Base-by-base conservation (phyloP, 2,329 filamentous ascomycete species). In the Fusarium clavum region DNA sequence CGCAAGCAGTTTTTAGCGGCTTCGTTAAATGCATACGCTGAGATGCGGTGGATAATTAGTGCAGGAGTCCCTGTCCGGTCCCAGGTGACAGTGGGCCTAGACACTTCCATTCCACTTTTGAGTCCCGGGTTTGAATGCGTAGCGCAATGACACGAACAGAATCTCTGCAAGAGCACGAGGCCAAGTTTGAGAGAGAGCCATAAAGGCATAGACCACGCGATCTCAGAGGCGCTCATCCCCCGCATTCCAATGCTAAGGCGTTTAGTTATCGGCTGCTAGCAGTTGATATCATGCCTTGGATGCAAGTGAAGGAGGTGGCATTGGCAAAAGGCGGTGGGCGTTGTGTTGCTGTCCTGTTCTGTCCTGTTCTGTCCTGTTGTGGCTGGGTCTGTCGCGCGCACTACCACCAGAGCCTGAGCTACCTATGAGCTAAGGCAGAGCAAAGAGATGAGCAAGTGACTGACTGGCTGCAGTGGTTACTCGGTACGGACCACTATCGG, bases 11-110 rank as follows among this genome's bases (percentile, higher is more conserved):
- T 67, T 66, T 70, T 73, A 74, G 71, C 63, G 57, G 65, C 72
- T 71, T 75, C 75, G 62, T 64, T 79, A 78, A 45, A 71, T 77
- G 73, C 77, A 79, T 79, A 67, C 49, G 30, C 43, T 52, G 63
- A 56, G 47, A 61, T 70, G 63, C 40, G 20, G 44, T 61, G 46
- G 62, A 34, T 51, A 34, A 49, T 45, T 29, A 54, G 61, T 55
- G 61, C 38, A 61, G 16, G 34, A 59, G 55, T 22, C 56, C 56
- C 44, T 61, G 44, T 27, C 43, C 43, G 54, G 44, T 20, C 34
- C 49, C 51, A n/a, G 48, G 40, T 47, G 52, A 55, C 52, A 55
- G 53, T 56, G 22, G 62, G 58, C 55, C 61, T 22, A 67, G 69
- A 66, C 54, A 63, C 22, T 48, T 70, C 69, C 25, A 63, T 69